phyloP scores from a whole-genome alignment of 2,329 filamentous ascomycete species.

The Alternaria sp. region DNA sequence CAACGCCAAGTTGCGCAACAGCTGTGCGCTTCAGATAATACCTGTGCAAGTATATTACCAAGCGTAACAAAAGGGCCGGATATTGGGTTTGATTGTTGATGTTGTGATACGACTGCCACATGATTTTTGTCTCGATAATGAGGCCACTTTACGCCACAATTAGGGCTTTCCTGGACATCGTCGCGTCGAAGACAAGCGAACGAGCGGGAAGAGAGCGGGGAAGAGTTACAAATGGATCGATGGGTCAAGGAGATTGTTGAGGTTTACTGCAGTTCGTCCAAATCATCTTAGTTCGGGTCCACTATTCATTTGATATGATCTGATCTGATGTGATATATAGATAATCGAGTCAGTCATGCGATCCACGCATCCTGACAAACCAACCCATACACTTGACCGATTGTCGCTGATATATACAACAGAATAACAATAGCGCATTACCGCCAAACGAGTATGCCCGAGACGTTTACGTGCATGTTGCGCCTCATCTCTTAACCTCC shows the following conservation, averaged over 20 bases:
- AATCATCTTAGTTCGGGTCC: neutral
- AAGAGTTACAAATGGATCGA: neutral
- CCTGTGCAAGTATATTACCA: neutral
- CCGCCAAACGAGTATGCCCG: neutral
- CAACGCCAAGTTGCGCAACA: neutral
- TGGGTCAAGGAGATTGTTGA: neutral
- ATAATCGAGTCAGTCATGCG: conserved; percentile 1
- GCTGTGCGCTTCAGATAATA: neutral
- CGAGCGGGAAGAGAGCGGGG: neutral
- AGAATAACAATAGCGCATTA: neutral
- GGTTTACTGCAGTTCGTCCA: neutral
- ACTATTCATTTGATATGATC: conserved; percentile 1
- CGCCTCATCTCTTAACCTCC: neutral
- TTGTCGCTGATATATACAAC: conserved; percentile 2
- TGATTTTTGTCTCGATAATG: neutral
- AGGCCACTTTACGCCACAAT: neutral
- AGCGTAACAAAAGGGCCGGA: neutral
- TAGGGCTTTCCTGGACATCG: neutral
- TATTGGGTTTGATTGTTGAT: neutral
- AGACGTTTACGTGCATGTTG: neutral
- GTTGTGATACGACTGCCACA: neutral
- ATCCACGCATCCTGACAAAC: neutral
- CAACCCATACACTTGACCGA: neutral
- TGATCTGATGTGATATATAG: neutral
- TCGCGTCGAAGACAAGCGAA: neutral